Base-by-base conservation (phyloP, 23 red algal species). In the Gracilaria caudata region DNA sequence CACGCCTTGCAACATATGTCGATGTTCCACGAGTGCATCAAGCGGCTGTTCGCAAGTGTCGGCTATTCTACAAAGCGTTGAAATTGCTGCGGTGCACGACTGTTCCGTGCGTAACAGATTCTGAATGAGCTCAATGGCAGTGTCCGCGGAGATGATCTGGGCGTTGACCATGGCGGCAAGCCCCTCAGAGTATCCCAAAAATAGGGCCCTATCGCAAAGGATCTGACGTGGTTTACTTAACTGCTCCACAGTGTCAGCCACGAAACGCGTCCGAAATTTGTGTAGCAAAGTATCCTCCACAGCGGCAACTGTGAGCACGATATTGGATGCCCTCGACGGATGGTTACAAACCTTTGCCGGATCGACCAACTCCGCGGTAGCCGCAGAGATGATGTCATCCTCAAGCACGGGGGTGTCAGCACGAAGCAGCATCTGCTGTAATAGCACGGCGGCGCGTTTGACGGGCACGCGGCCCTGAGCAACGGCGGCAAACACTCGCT, bases 131-230 rank as follows among this genome's bases (percentile, higher is more conserved):
- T 79, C 54, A 37, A 79, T 56, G 28, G 75, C 75, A 10, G 45
- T 60, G 33, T 79, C 75, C 32, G 75, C 49, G 2, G 75, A 30
- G 20, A 79, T 44, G 75, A 55, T 38, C 24, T 25, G 13, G 5
- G 37, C 17, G 33, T 58, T 20, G 17, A 79, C 75, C 75, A 79
- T 58, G 45, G 75, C 25, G 54, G 75, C 47, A 30, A 79, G 47
- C 25, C 75, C 75, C 14, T 79, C 75, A 17, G 75, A 79, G 17
- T 79, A 79, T 7, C 75, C 75, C 75, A 79, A 79, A 79, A 79
- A 79, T 46, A 58, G 49, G n/a, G 75, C 54, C 17, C 47, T 60
- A 56, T 79, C 46, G 54, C 75, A 79, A 58, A n/a, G 49, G 23
- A 29, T 60, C 4, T 79, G 49, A 6, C 75, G 47, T 29, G 47